These are phyloP conservation scores for Eimeria acervulina DNA, from an alignment of 169 alveolate genomes.

Conservation along the genomic window DNA sequence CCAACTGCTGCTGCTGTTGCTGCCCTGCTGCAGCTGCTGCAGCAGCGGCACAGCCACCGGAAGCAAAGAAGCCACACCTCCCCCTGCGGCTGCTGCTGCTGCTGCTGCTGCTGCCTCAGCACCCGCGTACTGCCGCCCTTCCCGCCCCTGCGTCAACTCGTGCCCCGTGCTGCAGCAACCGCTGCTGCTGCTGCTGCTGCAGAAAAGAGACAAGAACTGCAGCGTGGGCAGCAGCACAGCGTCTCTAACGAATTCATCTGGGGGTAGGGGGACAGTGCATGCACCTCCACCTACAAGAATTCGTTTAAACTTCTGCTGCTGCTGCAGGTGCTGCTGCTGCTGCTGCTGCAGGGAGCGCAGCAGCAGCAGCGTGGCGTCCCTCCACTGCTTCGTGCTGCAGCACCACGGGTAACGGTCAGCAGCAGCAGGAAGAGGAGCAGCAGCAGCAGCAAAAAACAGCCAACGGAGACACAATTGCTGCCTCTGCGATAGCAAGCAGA, in stretches of 20 bases:
- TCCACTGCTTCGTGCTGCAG: conserved; percentile 55
- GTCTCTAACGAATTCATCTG: conserved; percentile 9
- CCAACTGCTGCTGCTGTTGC: conserved; percentile 65
- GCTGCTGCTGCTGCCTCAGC: conserved; percentile 3
- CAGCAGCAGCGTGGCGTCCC: conserved; percentile 49
- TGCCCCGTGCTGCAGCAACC: neutral
- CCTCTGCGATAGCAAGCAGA: conserved; percentile 34
- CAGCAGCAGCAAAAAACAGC: conserved; percentile 62
- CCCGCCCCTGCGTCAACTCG: neutral
- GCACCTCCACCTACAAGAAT: neutral
- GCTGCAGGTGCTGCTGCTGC: conserved; percentile 66
- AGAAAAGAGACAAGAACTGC: conserved; percentile 42
- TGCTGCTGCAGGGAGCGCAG: conserved; percentile 24
- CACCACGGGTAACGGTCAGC: conserved; percentile 44
- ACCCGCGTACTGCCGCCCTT: neutral
- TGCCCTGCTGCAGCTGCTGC: conserved; percentile 70
- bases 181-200: conserved; percentile 45
- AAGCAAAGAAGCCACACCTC: conserved; percentile 18
- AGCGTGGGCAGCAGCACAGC: conserved; percentile 58
- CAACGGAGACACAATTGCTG: conserved; percentile 36
- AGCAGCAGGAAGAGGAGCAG: conserved; percentile 61
- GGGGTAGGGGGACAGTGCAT: neutral
- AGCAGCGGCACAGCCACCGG: conserved; percentile 56
- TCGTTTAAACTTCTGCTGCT: neutral
- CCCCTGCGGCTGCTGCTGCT: conserved; percentile 54